Conservation (phyloP, 75 land plant genomes). For the Pseudotsuga menziesii region DNA sequence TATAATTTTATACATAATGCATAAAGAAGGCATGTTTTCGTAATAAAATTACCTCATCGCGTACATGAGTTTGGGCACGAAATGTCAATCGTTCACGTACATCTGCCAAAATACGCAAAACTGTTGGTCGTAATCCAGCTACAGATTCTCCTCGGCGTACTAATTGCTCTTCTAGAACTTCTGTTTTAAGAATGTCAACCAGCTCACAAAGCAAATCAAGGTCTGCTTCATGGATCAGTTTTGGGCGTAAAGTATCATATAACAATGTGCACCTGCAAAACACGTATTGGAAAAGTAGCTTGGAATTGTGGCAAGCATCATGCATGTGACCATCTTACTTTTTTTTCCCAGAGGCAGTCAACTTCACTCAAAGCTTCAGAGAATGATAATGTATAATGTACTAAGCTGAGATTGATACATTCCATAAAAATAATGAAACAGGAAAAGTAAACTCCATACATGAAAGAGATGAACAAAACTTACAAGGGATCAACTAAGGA, state of each 20-base stretch:
- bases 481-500: constrained; percentile 86
- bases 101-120: constrained; percentile 84
- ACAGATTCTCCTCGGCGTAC: constrained; percentile 78
- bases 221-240: constrained; percentile 90
- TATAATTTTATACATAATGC: too few relatives aligned
- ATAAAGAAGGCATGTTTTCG: too few relatives aligned
- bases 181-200: constrained; percentile 88
- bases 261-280: constrained; percentile 68
- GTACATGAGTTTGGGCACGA: constrained; percentile 89
- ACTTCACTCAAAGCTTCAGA: background rate
- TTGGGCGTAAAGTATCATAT: constrained; percentile 94
- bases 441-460: background rate
- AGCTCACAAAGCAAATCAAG: constrained; percentile 95
- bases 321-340: background rate
- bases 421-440: background rate
- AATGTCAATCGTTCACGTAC: constrained; percentile 93
- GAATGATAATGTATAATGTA: background rate
- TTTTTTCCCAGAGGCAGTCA: background rate
- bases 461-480: constrained; percentile 19
- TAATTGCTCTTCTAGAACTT: constrained; percentile 89
- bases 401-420: background rate
- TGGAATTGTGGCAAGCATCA: background rate
- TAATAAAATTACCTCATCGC: constrained; percentile 69
- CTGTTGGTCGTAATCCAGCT: constrained; percentile 88
- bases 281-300: background rate